These are phyloP conservation scores for Pythium graminicola DNA, from an alignment of 352 stramenopile genomes.

Conservation along the genomic window DNA sequence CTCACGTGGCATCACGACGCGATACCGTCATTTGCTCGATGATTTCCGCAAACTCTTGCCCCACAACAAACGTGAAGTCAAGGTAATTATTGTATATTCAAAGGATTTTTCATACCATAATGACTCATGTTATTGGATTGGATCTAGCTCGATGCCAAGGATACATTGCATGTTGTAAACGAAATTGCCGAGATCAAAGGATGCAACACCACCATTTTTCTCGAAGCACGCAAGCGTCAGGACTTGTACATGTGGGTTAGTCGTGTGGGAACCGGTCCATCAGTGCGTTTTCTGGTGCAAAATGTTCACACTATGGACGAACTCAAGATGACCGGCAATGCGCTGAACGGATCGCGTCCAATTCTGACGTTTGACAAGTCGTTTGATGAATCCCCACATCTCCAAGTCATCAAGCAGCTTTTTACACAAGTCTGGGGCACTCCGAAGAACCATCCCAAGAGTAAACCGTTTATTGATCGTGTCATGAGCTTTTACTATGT, in stretches of 20 bases:
- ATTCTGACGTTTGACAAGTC: constrained; percentile 96
- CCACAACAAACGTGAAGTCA: constrained; percentile 99
- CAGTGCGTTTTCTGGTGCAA: constrained; percentile 96
- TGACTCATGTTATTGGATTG: neutral
- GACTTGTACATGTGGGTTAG: constrained; percentile 99
- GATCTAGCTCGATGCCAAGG: constrained; percentile 90
- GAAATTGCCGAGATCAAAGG: constrained; percentile 98
- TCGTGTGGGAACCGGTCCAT: constrained; percentile 92
- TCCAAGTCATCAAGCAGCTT: constrained; percentile 95
- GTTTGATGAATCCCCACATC: constrained; percentile 88
- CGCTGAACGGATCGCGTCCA: constrained; percentile 94
- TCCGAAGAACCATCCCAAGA: constrained; percentile 97
- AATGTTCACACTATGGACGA: constrained; percentile 99
- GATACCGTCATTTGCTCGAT: constrained; percentile 97
- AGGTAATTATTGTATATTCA: constrained; percentile 32
- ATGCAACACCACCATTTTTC: constrained; percentile 96
- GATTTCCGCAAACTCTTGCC: constrained; percentile 97
- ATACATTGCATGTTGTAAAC: constrained; percentile 93
- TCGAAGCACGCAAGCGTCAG: constrained; percentile 96
- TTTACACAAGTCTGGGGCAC: constrained; percentile 95
- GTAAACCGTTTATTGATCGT: constrained; percentile 99
- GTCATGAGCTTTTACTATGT: constrained; percentile 96
- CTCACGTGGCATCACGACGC: constrained; percentile 89
- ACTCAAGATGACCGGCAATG: constrained; percentile 99
- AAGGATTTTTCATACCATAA: neutral